Base-by-base conservation (phyloP, 805 yeast genomes). In the Cyberlindnera xylosilytica region DNA sequence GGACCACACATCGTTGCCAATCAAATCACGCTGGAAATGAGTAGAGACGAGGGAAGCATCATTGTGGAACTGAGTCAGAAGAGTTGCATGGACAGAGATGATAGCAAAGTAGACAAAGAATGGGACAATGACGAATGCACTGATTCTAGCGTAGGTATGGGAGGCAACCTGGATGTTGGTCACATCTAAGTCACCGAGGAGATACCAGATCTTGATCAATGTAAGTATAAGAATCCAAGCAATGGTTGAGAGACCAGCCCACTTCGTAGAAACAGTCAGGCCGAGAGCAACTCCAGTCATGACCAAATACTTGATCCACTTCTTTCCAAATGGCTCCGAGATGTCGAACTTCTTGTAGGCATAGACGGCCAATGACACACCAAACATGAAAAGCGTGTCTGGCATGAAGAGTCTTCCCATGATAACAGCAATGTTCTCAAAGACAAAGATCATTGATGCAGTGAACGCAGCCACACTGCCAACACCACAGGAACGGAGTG, bases 241-340 rank as follows among this genome's bases (percentile, higher is more conserved):
- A 42, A 79, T 62, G 0, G 91, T 83, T 54, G 78, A 76, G 18
- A 81, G 39, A 0, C 96, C 97, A 4, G 83, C 73, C 73, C 80
- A 76, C 57, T 87, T 86, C 4, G 84, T 73, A 7, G 89, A 74
- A 2, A 79, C 61, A 1, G 81, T 61, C 35, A 70, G 73, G 13
- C 77, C 96, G 52, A 76, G 66, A 3, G 65, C 70, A 52, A 62
- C 11, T 55, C 78, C 83, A 22, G 81, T 62, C 28, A 72, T 51
- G 1, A 71, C 36, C 43, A 84, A 53, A 45, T 69, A 67, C 45
- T 66, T 64, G 61, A 63, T 66, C 93, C 95, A 87, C 26, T 56
- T 48, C 26, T 48, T 56, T 2, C 73, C 42, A 43, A 78, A 77
- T 1, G 78, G 74, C 10, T 47, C 54, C n/a, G 67, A 57, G 11